These are phyloP conservation scores for Ceratobasidium sp. DNA, from an alignment of 1,284 basidiomycete genomes.

Conservation along the genomic window DNA sequence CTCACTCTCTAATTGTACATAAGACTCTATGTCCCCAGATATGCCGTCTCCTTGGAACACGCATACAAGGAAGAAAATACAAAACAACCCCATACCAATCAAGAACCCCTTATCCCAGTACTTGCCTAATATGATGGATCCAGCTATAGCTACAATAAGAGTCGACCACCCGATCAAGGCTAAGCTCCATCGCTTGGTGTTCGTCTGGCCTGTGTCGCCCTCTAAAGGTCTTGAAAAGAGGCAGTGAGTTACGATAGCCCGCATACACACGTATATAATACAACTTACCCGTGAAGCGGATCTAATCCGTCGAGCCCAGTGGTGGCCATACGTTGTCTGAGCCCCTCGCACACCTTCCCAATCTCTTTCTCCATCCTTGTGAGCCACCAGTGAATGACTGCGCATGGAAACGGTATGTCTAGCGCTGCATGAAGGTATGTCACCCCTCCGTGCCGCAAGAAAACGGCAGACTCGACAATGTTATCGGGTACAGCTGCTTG, in stretches of 20 bases:
- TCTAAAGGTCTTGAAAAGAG: too few species aligned
- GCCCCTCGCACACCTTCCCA: conserved; percentile 10
- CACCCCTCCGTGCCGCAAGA: conserved; percentile 13
- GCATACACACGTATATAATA: background rate
- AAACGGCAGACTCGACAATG: background rate
- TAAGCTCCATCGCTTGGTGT: too few species aligned
- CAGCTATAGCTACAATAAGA: conserved; percentile 8
- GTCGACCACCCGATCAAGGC: too few species aligned
- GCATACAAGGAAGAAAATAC: conserved; percentile 24
- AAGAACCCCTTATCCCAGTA: conserved; percentile 32
- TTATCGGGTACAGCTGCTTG: too few species aligned
- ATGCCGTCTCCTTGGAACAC: conserved; percentile 24
- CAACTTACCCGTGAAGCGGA: conserved; percentile 23
- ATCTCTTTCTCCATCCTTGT: conserved; percentile 38
- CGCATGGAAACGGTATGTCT: conserved; percentile 26
- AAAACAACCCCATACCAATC: conserved; percentile 4
- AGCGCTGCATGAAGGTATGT: conserved; percentile 22
- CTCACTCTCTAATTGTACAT: conserved; percentile 21
- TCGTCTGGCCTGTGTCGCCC: too few species aligned
- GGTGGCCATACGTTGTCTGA: conserved; percentile 14
- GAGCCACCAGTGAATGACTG: conserved; percentile 35
- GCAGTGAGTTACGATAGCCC: too few species aligned
- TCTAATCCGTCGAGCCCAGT: conserved; percentile 3
- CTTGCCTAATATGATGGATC: conserved; percentile 11
- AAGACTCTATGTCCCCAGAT: conserved; percentile 32